These are phyloP conservation scores for Saccharum spontaneum DNA, from an alignment of 176 grass and related monocot genomes.

Conservation along the genomic window DNA sequence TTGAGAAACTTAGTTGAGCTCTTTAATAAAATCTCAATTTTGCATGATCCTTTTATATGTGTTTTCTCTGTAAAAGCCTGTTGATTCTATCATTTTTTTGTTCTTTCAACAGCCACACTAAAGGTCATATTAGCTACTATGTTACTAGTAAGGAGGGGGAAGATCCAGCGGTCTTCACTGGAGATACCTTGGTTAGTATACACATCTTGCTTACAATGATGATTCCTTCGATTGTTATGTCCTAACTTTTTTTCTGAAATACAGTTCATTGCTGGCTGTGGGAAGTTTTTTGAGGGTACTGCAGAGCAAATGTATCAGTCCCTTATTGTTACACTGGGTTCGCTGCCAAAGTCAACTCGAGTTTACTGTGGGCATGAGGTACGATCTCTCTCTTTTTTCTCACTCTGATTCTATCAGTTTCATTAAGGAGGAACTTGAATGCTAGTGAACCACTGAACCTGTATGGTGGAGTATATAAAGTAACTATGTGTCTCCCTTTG, in stretches of 20 bases:
- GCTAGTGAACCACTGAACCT: background rate
- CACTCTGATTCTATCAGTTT: conserved; percentile 10
- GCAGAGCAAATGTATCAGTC: conserved; percentile 98
- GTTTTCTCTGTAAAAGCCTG: background rate
- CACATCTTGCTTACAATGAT: conserved; percentile 13
- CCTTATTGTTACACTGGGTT: conserved; percentile 79
- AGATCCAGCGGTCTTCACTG: conserved; percentile 88
- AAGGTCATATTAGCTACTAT: conserved; percentile 95
- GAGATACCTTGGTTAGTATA: conserved; percentile 88
- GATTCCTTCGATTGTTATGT: conserved; percentile 11
- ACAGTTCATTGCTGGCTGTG: conserved; percentile 95
- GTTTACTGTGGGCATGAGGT: conserved; percentile 99
- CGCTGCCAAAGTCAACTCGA: conserved; percentile 81
- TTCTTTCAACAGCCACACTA: conserved; percentile 70
- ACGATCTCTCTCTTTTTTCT: background rate
- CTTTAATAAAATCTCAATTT: background rate
- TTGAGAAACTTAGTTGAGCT: background rate
- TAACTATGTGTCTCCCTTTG: background rate
- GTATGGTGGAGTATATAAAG: background rate
- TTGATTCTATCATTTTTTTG: background rate
- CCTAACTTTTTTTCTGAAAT: background rate
- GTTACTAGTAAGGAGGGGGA: conserved; percentile 60
- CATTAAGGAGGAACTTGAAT: background rate
- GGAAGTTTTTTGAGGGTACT: conserved; percentile 94
- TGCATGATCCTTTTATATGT: background rate